Conservation (phyloP, 208 protist species). For the Trypanosoma boissoni region DNA sequence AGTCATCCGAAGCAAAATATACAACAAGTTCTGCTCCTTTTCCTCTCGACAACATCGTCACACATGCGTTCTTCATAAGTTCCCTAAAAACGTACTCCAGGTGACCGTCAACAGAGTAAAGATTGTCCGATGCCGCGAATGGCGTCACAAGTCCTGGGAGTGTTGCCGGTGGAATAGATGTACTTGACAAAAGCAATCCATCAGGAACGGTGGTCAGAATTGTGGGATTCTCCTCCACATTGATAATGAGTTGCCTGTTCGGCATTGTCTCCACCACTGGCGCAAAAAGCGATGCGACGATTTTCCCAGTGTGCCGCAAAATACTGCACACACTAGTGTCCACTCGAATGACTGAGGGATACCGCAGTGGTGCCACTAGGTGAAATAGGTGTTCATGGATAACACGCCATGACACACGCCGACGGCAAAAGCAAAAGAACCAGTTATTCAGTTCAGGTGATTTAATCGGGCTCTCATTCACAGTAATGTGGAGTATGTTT, state of each 20-base stretch:
- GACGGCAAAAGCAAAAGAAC: conserved; percentile 76
- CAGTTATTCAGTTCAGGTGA: conserved; percentile 66
- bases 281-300: conserved; percentile 64
- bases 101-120: conserved; percentile 74
- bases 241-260: conserved; percentile 36
- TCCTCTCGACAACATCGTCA: conserved; percentile 33
- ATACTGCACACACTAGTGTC: conserved; percentile 41
- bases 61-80: conserved; percentile 86
- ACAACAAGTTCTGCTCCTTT: conserved; percentile 38
- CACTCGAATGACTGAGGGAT: conserved; percentile 40
- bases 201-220: conserved; percentile 31
- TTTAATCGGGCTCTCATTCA: conserved; percentile 74
- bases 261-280: conserved; percentile 30
- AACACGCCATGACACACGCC: conserved; percentile 78
- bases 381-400: conserved; percentile 84
- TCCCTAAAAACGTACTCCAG: conserved; percentile 77
- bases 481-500: conserved; percentile 70
- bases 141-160: conserved; percentile 1
- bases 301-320: conserved; percentile 45
- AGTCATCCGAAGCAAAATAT: conserved; percentile 46
- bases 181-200: conserved; percentile 52
- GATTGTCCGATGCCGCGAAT: conserved; percentile 10
- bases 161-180: conserved; percentile 7
- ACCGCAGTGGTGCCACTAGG: conserved; percentile 34
- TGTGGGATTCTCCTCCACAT: conserved; percentile 54